A percentile compares a stretch with the other conserved stretches of the same genome.
These are phyloP conservation scores for Adansonia grandidieri DNA, from an alignment of 441 rosid genomes.

Conservation along the genomic window DNA sequence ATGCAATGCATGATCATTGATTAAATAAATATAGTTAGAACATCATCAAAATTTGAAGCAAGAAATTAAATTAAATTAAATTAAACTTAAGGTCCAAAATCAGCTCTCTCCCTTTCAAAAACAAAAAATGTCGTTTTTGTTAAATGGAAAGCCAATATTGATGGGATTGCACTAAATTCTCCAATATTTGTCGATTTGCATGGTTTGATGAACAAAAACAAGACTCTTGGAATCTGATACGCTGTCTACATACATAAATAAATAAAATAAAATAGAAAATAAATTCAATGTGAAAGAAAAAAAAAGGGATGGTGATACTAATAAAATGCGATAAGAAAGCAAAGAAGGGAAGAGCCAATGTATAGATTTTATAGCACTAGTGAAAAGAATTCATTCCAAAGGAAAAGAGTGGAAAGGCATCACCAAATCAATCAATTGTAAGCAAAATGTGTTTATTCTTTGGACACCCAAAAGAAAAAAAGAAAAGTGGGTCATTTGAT, in stretches of 20 bases:
- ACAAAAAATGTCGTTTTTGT: too few relatives aligned
- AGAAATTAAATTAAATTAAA: too few relatives aligned
- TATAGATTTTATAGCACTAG: not conserved
- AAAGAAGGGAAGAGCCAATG: slow-evolving; percentile 26
- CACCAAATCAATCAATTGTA: slow-evolving; percentile 12
- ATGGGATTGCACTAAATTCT: not conserved
- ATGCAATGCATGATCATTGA: too few relatives aligned
- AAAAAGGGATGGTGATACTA: not conserved
- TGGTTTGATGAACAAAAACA: not conserved
- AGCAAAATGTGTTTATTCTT: not conserved
- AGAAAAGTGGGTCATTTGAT: not conserved
- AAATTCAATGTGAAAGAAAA: slow-evolving; percentile 13
- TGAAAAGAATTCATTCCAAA: not conserved
- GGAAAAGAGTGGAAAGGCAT: not conserved
- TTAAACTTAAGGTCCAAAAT: too few relatives aligned
- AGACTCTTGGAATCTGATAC: slow-evolving; percentile 26
- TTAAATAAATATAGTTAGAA: too few relatives aligned
- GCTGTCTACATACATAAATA: not conserved
- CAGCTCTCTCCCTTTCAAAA: too few relatives aligned
- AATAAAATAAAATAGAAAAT: not conserved
- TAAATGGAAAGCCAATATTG: not conserved
- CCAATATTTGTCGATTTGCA: slow-evolving; percentile 10
- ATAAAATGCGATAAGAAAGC: slow-evolving; percentile 23
- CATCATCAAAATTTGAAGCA: too few relatives aligned
- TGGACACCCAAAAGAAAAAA: not conserved